phyloP scores from a whole-genome alignment of 2,329 filamentous ascomycete species.

The Hypoxylon sp. region DNA sequence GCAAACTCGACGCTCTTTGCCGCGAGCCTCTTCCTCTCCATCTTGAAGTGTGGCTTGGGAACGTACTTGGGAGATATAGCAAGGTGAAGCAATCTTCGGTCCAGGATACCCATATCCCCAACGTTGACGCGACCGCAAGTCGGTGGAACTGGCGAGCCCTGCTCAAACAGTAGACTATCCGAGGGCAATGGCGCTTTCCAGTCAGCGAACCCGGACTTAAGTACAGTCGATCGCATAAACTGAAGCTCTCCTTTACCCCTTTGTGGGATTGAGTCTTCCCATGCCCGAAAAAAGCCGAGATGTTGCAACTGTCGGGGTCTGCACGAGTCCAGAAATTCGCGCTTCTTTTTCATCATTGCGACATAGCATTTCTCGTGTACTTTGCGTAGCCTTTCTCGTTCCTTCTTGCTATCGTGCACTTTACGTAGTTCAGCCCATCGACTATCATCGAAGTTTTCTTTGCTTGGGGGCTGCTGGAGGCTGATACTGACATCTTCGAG shows the following conservation, averaged over 20 bases:
- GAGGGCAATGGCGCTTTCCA: constrained; percentile 28
- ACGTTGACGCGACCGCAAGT: constrained; percentile 18
- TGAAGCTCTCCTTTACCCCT: not conserved
- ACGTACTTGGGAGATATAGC: constrained; percentile 33
- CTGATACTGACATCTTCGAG: constrained; percentile 29
- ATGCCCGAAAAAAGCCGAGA: constrained; percentile 6
- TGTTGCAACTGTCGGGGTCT: constrained; percentile 3
- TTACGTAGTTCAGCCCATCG: constrained; percentile 37
- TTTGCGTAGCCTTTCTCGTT: constrained; percentile 14
- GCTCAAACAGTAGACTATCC: constrained; percentile 27
- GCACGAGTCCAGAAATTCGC: not conserved
- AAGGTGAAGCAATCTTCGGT: constrained; percentile 30
- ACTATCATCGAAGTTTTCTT: constrained; percentile 25
- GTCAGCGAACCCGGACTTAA: constrained; percentile 24
- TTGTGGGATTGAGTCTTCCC: constrained; percentile 10
- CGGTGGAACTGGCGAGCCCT: constrained; percentile 2
- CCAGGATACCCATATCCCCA: constrained; percentile 31
- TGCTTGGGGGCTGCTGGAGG: constrained; percentile 22
- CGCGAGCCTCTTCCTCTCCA: constrained; percentile 33
- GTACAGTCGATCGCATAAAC: constrained; percentile 6
- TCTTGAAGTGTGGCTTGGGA: constrained; percentile 39
- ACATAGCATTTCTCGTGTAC: constrained; percentile 12
- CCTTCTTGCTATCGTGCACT: constrained; percentile 32
- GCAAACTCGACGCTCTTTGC: constrained; percentile 35
- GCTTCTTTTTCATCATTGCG: constrained; percentile 3